Percentiles rank a stretch among this genome's conserved stretches.
phyloP scores from a whole-genome alignment of 2,329 filamentous ascomycete species.

The Venturia pyrina region DNA sequence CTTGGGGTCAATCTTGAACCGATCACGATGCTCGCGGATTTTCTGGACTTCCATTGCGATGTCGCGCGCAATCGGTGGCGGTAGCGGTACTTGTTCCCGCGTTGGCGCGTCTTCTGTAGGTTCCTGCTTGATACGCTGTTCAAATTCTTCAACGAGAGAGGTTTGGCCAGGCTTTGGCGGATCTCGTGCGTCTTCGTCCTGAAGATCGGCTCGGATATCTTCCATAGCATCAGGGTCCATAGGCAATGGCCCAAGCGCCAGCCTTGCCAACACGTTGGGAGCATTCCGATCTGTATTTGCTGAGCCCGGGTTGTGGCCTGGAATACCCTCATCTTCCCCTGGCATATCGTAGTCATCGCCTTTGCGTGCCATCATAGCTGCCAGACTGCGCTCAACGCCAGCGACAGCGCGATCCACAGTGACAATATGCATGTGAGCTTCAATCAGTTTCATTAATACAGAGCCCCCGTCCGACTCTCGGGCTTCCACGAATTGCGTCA shows the following conservation, averaged over 20 bases:
- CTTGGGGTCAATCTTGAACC: slow-evolving; percentile 76
- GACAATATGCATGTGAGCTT: slow-evolving; percentile 47
- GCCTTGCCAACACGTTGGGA: slow-evolving; percentile 45
- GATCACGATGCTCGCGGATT: slow-evolving; percentile 82
- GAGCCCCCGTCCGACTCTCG: slow-evolving; percentile 72
- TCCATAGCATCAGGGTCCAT: slow-evolving; percentile 74
- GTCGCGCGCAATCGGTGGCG: slow-evolving; percentile 78
- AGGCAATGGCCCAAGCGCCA: slow-evolving; percentile 72
- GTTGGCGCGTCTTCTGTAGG: slow-evolving; percentile 75
- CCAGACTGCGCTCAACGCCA: slow-evolving; percentile 49
- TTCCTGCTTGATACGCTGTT: slow-evolving; percentile 78
- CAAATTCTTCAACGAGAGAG: slow-evolving; percentile 79
- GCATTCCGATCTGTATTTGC: slow-evolving; percentile 50
- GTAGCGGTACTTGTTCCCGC: slow-evolving; percentile 71
- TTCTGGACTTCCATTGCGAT: slow-evolving; percentile 92
- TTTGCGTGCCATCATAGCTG: slow-evolving; percentile 47
- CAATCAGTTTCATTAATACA: slow-evolving; percentile 65
- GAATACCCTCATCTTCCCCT: slow-evolving; percentile 58
- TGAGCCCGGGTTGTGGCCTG: slow-evolving; percentile 55
- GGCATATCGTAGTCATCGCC: slow-evolving; percentile 48
- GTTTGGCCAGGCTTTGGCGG: slow-evolving; percentile 61
- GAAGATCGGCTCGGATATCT: slow-evolving; percentile 78
- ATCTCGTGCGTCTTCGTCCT: slow-evolving; percentile 71
- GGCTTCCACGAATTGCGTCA: slow-evolving; percentile 83
- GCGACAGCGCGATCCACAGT: slow-evolving; percentile 46